Base-by-base conservation (phyloP, 371 early-diverging fungal genomes). In the Mortierella sp. region DNA sequence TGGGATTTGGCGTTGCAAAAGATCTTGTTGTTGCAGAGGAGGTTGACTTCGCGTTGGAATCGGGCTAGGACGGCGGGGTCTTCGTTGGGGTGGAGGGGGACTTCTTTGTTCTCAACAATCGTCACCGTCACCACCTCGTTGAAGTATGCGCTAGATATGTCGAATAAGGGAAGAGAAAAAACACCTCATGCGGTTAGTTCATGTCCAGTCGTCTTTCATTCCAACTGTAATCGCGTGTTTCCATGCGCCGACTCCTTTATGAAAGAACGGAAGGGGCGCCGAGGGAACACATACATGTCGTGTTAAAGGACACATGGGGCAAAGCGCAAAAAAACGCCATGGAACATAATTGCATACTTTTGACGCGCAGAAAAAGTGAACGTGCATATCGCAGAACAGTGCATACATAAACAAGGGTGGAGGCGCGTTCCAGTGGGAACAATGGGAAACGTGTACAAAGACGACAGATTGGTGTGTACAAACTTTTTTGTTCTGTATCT, bases 1-100 rank as follows among this genome's bases (percentile, higher is more conserved):
- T 86, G 89, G 60, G 92, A 91, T 72, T 88, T 83, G 35, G 93
- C 93, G 21, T 89, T 88, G 80, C 93, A 92, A 43, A 93, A 88
- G 11, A 91, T 77, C 56, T 87, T 91, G 77, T 79, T 56, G 63
- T 90, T 88, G 80, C 92, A 91, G 18, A 91, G 77, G 29, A 92
- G 87, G 77, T 93, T 91, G 82, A 92, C 92, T 68, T 90, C 82
- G 63, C 93, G 80, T 35, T 88, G 83, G 77, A 80, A 88, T 11
- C 87, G 76, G 14, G 81, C 81, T 43, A 89, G 49, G 71, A 89
- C 81, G 1, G 75, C 18, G 16, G 77, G 72, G 27, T 83, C 81
- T 35, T 88, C 80, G n/a, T 76, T 72, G 12, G 48, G 38, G 4
- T 16, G 16, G 18, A 82, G 80, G 29, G 80, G 70, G n/a, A 87